A percentile compares a stretch with the other conserved stretches of the same genome.
Evolutionary conservation across 176 grass and related monocot species (phyloP).

Genomic region (Triticum dicoccoides): DNA sequence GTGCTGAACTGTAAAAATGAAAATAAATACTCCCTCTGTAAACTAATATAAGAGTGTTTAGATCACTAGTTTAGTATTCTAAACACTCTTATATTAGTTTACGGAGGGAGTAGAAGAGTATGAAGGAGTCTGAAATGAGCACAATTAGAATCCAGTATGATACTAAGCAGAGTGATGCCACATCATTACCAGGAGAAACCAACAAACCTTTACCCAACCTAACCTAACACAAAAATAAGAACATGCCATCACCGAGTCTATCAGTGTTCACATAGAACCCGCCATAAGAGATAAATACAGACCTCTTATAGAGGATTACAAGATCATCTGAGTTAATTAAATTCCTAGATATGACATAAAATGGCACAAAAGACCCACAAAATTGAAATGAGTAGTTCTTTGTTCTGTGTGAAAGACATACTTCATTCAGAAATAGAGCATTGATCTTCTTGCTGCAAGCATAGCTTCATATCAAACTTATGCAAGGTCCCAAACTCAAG

Average conservation of each 20-base stretch:
- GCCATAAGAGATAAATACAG: not conserved
- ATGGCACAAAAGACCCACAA: not conserved
- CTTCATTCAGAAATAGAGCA: not conserved
- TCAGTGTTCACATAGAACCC: not conserved
- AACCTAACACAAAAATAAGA: not conserved
- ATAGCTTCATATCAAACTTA: not conserved
- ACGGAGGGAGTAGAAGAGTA: not conserved
- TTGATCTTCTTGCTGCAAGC: not conserved
- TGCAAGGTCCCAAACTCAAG: not conserved
- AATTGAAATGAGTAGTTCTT: not conserved
- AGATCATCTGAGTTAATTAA: not conserved
- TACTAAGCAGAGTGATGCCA: not conserved
- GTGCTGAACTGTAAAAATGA: not conserved
- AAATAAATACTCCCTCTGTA: not conserved
- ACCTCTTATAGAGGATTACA: not conserved
- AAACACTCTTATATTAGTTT: too few relatives aligned
- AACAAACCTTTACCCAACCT: not conserved
- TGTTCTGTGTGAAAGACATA: not conserved
- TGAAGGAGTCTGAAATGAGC: not conserved
- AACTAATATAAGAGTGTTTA: too few relatives aligned
- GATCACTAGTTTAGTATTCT: too few relatives aligned
- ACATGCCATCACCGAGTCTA: not conserved
- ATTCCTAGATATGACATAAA: not conserved
- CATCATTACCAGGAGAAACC: not conserved
- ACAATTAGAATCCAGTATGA: not conserved